These are phyloP conservation scores for Coemansia sp. DNA, from an alignment of 192 early-diverging fungal species.

Conservation along the genomic window DNA sequence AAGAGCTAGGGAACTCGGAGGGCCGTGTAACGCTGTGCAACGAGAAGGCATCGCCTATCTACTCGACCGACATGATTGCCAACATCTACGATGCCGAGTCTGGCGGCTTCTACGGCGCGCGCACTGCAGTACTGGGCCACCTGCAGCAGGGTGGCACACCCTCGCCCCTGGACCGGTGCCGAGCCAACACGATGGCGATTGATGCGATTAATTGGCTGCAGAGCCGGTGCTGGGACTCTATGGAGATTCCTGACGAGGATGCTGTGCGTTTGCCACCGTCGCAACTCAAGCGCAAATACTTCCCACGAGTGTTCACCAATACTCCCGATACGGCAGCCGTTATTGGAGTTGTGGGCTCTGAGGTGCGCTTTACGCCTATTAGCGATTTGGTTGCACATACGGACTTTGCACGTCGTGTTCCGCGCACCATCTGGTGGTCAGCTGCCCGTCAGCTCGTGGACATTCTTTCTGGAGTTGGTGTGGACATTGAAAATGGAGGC, in stretches of 20 bases:
- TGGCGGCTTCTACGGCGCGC: constrained; percentile 82
- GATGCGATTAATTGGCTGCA: constrained; percentile 84
- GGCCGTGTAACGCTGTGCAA: constrained; percentile 86
- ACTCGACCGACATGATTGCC: constrained; percentile 86
- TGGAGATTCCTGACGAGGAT: constrained; percentile 44
- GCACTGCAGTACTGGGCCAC: constrained; percentile 90
- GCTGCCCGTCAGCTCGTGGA: constrained; percentile 60
- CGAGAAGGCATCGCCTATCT: constrained; percentile 73
- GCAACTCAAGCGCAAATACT: constrained; percentile 50
- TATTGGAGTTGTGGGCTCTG: constrained; percentile 78
- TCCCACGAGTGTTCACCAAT: constrained; percentile 63
- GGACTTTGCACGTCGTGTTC: constrained; percentile 77
- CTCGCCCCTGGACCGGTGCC: constrained; percentile 90
- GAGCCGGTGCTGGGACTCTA: constrained; percentile 56
- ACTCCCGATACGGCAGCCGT: constrained; percentile 64
- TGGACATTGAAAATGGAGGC: constrained; percentile 47
- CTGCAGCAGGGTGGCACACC: constrained; percentile 94
- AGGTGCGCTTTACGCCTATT: constrained; percentile 73
- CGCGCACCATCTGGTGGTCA: constrained; percentile 71
- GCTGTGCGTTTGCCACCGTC: constrained; percentile 30
- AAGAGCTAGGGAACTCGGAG: constrained; percentile 74
- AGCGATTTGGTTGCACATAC: constrained; percentile 65
- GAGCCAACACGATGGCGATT: constrained; percentile 85
- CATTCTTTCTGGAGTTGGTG: constrained; percentile 61
- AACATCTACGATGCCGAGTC: constrained; percentile 86